Conservation (phyloP, 2,329 filamentous ascomycete species). For the Aspergillus niger region DNA sequence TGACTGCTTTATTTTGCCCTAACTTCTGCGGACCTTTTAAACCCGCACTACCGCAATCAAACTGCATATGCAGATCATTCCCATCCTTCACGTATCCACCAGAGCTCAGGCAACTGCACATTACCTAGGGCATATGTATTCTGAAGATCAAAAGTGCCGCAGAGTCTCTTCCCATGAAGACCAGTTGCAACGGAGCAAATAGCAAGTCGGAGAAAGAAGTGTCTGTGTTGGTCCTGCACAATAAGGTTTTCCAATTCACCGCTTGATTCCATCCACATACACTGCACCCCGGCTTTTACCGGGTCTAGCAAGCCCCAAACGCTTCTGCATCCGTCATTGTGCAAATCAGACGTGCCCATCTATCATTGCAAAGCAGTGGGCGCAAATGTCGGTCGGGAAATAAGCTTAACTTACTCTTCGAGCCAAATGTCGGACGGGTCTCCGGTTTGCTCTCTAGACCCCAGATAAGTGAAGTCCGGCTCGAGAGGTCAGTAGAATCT, state of each 20-base stretch:
- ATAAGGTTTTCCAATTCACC: neutral
- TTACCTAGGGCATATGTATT: neutral
- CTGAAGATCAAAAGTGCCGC: neutral
- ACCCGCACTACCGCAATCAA: neutral
- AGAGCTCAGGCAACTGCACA: neutral
- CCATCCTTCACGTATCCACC: neutral
- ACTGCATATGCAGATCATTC: neutral
- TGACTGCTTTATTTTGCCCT: neutral
- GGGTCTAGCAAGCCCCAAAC: neutral
- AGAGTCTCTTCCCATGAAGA: neutral
- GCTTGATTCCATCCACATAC: neutral
- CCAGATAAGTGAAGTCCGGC: neutral
- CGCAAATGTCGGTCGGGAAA: neutral
- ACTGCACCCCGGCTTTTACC: neutral
- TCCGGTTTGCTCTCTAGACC: neutral
- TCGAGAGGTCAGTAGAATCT: too few relatives aligned
- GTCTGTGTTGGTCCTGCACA: neutral
- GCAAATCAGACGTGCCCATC: neutral
- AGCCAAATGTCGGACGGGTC: neutral
- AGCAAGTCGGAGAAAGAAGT: neutral
- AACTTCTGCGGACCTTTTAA: neutral
- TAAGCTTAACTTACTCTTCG: conserved; percentile 7
- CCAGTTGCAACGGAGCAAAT: too few relatives aligned
- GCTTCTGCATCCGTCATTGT: conserved; percentile 5
- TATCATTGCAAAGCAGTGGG: neutral